A percentile compares a stretch with the other conserved stretches of the same genome.
phyloP scores from a whole-genome alignment of 1,139 yeast species.

The Saccharomyces hybrid region DNA sequence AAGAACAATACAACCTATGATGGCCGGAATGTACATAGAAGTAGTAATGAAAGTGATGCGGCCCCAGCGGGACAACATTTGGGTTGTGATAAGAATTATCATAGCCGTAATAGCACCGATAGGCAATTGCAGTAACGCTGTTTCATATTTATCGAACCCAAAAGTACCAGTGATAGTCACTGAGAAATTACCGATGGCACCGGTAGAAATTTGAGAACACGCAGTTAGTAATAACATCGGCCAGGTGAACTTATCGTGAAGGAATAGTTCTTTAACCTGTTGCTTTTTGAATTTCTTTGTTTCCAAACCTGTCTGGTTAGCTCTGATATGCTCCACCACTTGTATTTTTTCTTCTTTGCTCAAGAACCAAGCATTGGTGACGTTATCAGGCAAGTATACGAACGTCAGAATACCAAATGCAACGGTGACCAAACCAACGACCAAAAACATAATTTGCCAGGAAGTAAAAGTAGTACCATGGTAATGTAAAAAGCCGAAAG shows the following conservation, averaged over 20 bases:
- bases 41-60: constrained; percentile 25
- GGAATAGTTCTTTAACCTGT: constrained; percentile 43
- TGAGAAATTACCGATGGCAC: constrained; percentile 42
- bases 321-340: constrained; percentile 45
- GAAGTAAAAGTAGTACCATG: constrained; percentile 33
- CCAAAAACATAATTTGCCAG: constrained; percentile 46
- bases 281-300: constrained; percentile 45
- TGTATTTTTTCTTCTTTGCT: constrained; percentile 44
- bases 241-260: constrained; percentile 44
- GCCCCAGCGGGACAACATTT: constrained; percentile 30
- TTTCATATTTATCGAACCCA: constrained; percentile 36
- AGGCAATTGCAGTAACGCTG: constrained; percentile 41
- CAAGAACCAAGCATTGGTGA: constrained; percentile 48
- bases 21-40: constrained; percentile 32
- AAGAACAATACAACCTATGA: constrained; percentile 40
- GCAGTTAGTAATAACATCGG: constrained; percentile 33
- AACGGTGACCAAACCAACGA: constrained; percentile 44
- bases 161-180: constrained; percentile 42
- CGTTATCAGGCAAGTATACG: constrained; percentile 46
- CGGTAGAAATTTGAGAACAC: constrained; percentile 38
- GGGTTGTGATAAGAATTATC: constrained; percentile 29
- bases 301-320: constrained; percentile 50
- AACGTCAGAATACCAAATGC: constrained; percentile 43
- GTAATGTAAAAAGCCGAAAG: constrained; percentile 41
- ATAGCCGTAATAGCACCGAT: constrained; percentile 39